Evolutionary conservation across 345 rosid species (phyloP).

Genomic region (Hevea brasiliensis): DNA sequence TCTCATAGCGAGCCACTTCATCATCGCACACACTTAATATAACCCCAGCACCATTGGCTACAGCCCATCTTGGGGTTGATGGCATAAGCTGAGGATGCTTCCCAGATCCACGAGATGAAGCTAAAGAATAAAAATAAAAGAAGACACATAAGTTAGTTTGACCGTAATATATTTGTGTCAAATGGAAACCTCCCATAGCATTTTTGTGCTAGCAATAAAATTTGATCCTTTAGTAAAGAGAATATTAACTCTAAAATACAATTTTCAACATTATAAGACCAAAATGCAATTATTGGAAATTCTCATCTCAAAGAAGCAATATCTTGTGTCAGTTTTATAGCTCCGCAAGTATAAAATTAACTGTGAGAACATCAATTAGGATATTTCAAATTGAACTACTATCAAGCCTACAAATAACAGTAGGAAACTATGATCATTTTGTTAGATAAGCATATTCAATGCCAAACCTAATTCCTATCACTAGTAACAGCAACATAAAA

Average conservation of each 20-base stretch:
- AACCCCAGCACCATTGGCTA: constrained; percentile 98
- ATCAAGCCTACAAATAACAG: neutral
- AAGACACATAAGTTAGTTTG: neutral
- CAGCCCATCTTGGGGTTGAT: constrained; percentile 97
- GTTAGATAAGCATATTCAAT: neutral
- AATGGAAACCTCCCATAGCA: constrained; percentile 14
- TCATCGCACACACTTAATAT: constrained; percentile 96
- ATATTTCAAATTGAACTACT: neutral
- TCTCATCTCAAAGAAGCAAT: neutral
- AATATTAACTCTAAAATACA: too few species aligned
- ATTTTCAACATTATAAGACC: neutral
- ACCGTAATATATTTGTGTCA: neutral
- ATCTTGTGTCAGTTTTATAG: neutral
- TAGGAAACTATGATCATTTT: neutral
- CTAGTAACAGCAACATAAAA: neutral
- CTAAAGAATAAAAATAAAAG: constrained; percentile 50
- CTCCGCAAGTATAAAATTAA: neutral
- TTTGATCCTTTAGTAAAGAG: neutral
- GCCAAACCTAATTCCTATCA: neutral
- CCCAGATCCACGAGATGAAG: constrained; percentile 91
- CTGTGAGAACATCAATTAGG: neutral
- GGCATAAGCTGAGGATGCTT: constrained; percentile 96
- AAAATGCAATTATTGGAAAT: neutral
- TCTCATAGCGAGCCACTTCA: constrained; percentile 93
- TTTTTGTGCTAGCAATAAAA: constrained; percentile 5